Base-by-base conservation (phyloP, 2,329 filamentous ascomycete genomes). In the Pseudogymnoascus sp. region DNA sequence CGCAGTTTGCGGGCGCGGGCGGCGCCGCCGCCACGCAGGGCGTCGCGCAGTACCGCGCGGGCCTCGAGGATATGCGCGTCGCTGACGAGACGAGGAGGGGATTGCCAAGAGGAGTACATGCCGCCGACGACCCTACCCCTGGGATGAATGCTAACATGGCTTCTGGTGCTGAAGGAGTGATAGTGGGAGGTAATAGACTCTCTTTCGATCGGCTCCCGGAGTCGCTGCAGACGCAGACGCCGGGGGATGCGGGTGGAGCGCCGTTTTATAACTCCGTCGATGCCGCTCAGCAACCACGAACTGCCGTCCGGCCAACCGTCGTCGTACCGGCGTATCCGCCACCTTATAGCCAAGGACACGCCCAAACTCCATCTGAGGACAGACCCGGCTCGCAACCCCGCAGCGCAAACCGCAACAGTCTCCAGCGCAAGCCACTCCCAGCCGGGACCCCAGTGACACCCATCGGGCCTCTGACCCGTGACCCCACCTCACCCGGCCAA, bases 1-100 rank as follows among this genome's bases (percentile, higher is more conserved):
- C 87, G 51, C 92, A 97, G 73, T 81, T 98, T 73, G 86, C 85
- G 34, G 89, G 88, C 68, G 89, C 89, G 54, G 85, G 84, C 63
- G 84, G 83, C 21, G 75, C 85, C 60, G 73, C 78, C 57, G 72
- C 21, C 14, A 19, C 21, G 10, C 37, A 57, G 21, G 39, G 62
- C 11, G 39, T 34, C 8, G 34, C 36, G 23, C 28, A 39, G 34
- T 41, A 48, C 36, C 36, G 37, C n/a, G 23, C 28, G 6, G 60
- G 39, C 10, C n/a, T 62, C 1, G 23, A 48, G 39, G 23, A 41
- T n/a, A 31, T 28, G 36, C 60, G 60, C 34, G 23, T 62, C 23
- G 23, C 28, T 3, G 60, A 48, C 51, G 34, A 48, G 60, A 16
- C 28, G 36, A 31, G 23, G 34, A 37, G 31, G 23, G 23, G 19